Evolutionary conservation across 2,329 filamentous ascomycete species (phyloP).

Genomic region (Fusarium sp.): DNA sequence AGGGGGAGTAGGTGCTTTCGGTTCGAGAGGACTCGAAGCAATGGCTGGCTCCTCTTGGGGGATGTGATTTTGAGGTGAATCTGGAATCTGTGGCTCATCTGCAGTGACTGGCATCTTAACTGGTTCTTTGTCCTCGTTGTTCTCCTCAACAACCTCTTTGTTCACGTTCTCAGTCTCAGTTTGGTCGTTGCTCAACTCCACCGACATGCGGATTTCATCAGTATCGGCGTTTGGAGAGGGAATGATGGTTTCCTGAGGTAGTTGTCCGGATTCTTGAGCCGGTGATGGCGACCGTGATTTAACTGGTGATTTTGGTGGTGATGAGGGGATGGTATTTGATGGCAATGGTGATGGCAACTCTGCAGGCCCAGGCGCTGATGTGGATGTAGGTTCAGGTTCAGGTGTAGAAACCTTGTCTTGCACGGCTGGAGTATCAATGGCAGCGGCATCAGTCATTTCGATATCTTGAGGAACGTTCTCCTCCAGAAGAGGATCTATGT

Average conservation of each 20-base stretch:
- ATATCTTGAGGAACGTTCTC: slow-evolving; percentile 27
- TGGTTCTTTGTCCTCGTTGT: slow-evolving; percentile 16
- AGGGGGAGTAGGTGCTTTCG: slow-evolving; percentile 35
- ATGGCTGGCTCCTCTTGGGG: slow-evolving; percentile 27
- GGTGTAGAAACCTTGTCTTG: neutral
- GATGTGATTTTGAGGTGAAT: slow-evolving; percentile 24
- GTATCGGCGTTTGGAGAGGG: slow-evolving; percentile 10
- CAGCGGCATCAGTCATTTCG: slow-evolving; percentile 35
- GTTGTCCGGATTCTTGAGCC: slow-evolving; percentile 4
- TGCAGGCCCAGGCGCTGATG: neutral
- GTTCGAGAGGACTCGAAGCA: slow-evolving; percentile 33
- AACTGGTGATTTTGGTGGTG: slow-evolving; percentile 6
- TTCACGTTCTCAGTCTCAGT: slow-evolving; percentile 13
- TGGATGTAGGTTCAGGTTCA: neutral
- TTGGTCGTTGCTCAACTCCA: slow-evolving; percentile 12
- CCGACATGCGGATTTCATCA: neutral
- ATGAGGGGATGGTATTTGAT: slow-evolving; percentile 4
- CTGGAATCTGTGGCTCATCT: slow-evolving; percentile 11
- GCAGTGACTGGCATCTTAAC: neutral
- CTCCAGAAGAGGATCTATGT: slow-evolving; percentile 31
- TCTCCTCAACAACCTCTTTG: slow-evolving; percentile 12
- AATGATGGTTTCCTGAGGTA: slow-evolving; percentile 5
- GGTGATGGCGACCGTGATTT: slow-evolving; percentile 5
- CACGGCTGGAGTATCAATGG: slow-evolving; percentile 1
- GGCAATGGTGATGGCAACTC: neutral